phyloP scores from a whole-genome alignment of 805 yeast species.

The Candida wancherniae region DNA sequence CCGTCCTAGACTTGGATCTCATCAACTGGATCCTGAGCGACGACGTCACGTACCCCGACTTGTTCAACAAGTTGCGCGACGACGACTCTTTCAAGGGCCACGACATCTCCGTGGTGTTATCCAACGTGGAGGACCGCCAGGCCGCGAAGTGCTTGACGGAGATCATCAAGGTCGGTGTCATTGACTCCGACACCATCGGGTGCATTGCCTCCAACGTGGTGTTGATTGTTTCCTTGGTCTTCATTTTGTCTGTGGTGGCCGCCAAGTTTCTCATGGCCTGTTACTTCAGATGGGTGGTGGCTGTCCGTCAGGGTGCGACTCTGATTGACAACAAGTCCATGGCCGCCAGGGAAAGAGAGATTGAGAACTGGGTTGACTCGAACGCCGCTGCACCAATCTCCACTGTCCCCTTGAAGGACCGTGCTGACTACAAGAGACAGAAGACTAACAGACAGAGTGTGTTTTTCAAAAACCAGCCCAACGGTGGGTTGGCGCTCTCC shows the following conservation, averaged over 20 bases:
- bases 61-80: slow-evolving; percentile 60
- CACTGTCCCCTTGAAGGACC: slow-evolving; percentile 45
- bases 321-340: slow-evolving; percentile 53
- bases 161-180: slow-evolving; percentile 80
- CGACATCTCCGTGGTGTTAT: slow-evolving; percentile 73
- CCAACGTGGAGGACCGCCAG: slow-evolving; percentile 60
- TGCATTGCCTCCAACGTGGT: slow-evolving; percentile 90
- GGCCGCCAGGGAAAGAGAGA: slow-evolving; percentile 58
- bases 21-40: slow-evolving; percentile 68
- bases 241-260: slow-evolving; percentile 76
- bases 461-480: slow-evolving; percentile 29
- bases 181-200: slow-evolving; percentile 87
- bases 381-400: slow-evolving; percentile 26
- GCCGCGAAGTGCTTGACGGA: slow-evolving; percentile 82
- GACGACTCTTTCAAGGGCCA: slow-evolving; percentile 60
- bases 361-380: slow-evolving; percentile 80
- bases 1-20: slow-evolving; percentile 76
- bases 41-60: slow-evolving; percentile 66
- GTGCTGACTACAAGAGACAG: slow-evolving; percentile 44
- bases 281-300: slow-evolving; percentile 79
- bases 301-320: slow-evolving; percentile 68
- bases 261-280: slow-evolving; percentile 81
- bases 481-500: slow-evolving; percentile 35
- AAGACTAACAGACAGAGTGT: slow-evolving; percentile 39
- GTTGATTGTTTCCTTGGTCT: slow-evolving; percentile 71